Evolutionary conservation across 202 grass and related monocot species (phyloP).

Genomic region (Brachypodium distachyon): DNA sequence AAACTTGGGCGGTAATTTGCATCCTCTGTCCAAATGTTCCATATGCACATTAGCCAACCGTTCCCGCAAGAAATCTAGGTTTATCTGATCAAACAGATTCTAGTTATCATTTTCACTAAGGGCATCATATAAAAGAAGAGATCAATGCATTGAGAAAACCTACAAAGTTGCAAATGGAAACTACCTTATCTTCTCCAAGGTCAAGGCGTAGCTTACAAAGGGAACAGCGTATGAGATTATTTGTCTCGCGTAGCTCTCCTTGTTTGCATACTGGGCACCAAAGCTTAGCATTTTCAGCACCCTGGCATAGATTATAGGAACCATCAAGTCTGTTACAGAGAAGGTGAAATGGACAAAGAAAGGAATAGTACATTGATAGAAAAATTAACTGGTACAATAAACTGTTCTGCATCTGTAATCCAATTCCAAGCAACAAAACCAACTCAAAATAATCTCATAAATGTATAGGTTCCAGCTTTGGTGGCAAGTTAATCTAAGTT

Average conservation of each 20-base stretch:
- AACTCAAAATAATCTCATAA: background rate
- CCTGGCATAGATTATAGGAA: slow-evolving; percentile 29
- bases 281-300: slow-evolving; percentile 35
- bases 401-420: background rate
- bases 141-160: background rate
- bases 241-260: slow-evolving; percentile 58
- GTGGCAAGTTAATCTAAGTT: background rate
- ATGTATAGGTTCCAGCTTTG: background rate
- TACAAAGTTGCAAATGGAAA: slow-evolving; percentile 3
- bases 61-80: slow-evolving; percentile 52
- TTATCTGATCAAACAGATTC: slow-evolving; percentile 45
- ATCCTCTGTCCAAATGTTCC: slow-evolving; percentile 82
- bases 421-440: background rate
- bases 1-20: slow-evolving; percentile 70
- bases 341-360: background rate
- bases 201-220: slow-evolving; percentile 62
- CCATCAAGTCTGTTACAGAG: background rate
- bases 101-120: slow-evolving; percentile 8
- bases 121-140: background rate
- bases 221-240: slow-evolving; percentile 77
- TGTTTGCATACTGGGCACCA: slow-evolving; percentile 92
- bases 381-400: background rate
- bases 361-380: background rate
- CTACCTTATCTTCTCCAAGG: slow-evolving; percentile 73
- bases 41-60: slow-evolving; percentile 58